Percentiles rank a stretch among this genome's conserved stretches.
Evolutionary conservation across 306 rosid genomes (phyloP).

Genomic region (Cicer arietinum): DNA sequence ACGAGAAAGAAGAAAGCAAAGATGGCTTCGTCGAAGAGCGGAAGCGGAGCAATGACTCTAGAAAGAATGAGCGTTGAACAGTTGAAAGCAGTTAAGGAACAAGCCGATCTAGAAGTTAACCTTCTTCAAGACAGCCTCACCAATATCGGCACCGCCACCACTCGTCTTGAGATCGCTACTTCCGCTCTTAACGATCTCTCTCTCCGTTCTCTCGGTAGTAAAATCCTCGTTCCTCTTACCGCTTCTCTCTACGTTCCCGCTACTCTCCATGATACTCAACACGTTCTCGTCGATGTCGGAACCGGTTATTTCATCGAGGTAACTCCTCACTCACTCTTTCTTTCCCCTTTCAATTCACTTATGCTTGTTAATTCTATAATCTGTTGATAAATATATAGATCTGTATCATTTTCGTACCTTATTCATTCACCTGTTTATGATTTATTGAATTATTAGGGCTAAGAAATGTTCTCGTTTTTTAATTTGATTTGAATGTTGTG

Average conservation of each 20-base stretch:
- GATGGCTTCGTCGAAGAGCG: slow-evolving; percentile 62
- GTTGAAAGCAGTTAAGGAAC: slow-evolving; percentile 79
- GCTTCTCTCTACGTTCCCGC: slow-evolving; percentile 96
- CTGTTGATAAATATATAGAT: neutral
- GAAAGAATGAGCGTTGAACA: slow-evolving; percentile 93
- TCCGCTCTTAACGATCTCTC: slow-evolving; percentile 86
- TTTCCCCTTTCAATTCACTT: no score
- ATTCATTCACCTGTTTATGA: neutral
- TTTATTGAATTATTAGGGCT: neutral
- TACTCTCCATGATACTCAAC: slow-evolving; percentile 69
- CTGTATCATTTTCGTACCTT: neutral
- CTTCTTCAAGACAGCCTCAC: slow-evolving; percentile 85
- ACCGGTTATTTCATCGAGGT: slow-evolving; percentile 97
- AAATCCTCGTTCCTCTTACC: slow-evolving; percentile 87
- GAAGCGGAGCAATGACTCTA: slow-evolving; percentile 46
- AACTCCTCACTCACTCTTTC: neutral
- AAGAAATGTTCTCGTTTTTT: neutral
- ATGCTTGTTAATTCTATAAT: neutral
- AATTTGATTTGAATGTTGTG: neutral
- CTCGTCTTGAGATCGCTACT: slow-evolving; percentile 84
- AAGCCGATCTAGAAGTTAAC: slow-evolving; percentile 80
- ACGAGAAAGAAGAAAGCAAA: neutral
- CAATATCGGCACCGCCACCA: slow-evolving; percentile 88
- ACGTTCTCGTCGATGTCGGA: slow-evolving; percentile 86
- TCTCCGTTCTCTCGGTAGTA: slow-evolving; percentile 72